A percentile compares a stretch with the other conserved stretches of the same genome.
phyloP scores from a whole-genome alignment of 345 rosid genomes.

The Rhodamnia argentea region DNA sequence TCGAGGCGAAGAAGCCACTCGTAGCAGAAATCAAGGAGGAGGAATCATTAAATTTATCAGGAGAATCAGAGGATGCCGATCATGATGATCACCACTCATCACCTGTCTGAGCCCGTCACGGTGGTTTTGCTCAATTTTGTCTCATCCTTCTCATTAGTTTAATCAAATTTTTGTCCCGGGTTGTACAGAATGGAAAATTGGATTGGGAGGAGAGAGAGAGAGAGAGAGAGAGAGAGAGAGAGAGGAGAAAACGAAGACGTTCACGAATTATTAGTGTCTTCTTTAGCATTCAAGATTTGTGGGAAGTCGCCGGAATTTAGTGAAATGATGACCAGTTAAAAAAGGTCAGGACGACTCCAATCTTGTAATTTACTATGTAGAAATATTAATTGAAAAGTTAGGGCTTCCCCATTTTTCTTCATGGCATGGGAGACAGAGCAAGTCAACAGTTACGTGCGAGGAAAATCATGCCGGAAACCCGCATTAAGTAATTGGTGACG shows the following conservation, averaged over 20 bases:
- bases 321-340: background rate
- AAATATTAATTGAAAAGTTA: background rate
- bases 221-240: too few species aligned
- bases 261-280: background rate
- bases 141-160: background rate
- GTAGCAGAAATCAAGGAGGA: constrained; percentile 26
- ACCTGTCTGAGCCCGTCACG: background rate
- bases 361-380: background rate
- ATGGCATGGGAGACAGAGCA: background rate
- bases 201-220: background rate
- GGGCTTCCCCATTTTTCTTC: background rate
- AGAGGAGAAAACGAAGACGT: background rate
- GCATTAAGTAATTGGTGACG: background rate
- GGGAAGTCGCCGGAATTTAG: background rate
- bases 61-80: constrained; percentile 5
- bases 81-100: background rate
- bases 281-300: background rate
- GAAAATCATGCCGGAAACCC: background rate
- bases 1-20: constrained; percentile 10
- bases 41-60: constrained; percentile 15
- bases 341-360: background rate
- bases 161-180: background rate
- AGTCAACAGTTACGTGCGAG: background rate
- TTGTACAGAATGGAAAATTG: background rate
- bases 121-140: background rate